These are phyloP conservation scores for Lentinula detonsa DNA, from an alignment of 768 basidiomycete genomes.

Conservation along the genomic window DNA sequence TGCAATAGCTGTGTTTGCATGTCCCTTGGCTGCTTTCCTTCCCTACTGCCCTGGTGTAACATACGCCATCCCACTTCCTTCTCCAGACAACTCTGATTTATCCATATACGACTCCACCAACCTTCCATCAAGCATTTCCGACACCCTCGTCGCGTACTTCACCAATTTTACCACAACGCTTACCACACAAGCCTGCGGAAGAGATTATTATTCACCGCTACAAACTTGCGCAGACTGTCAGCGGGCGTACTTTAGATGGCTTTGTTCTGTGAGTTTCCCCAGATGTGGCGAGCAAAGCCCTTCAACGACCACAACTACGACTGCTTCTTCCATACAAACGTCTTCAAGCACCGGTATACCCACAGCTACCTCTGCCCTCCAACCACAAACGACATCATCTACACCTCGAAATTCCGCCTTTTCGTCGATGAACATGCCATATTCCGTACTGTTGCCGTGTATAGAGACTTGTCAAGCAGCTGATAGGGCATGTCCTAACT, in stretches of 20 bases:
- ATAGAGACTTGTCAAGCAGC: constrained; percentile 70
- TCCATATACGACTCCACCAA: constrained; percentile 43
- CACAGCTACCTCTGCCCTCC: constrained; percentile 44
- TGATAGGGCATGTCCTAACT: constrained; percentile 72
- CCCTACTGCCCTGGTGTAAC: constrained; percentile 69
- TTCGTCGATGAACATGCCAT: constrained; percentile 37
- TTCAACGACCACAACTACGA: constrained; percentile 21
- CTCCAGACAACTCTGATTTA: constrained; percentile 31
- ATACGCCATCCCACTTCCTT: constrained; percentile 64
- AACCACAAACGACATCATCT: constrained; percentile 32
- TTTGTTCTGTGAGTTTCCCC: constrained; percentile 68
- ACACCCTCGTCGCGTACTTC: constrained; percentile 50
- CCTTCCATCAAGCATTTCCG: constrained; percentile 42
- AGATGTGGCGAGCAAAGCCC: constrained; percentile 59
- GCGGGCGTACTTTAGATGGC: constrained; percentile 67
- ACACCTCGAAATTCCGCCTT: constrained; percentile 40
- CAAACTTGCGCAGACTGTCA: constrained; percentile 75
- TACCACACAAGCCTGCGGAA: constrained; percentile 70
- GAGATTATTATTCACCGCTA: constrained; percentile 74
- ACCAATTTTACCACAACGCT: constrained; percentile 73
- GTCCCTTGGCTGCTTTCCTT: constrained; percentile 63
- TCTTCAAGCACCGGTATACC: constrained; percentile 24
- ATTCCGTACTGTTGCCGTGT: constrained; percentile 70
- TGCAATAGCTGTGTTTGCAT: constrained; percentile 53
- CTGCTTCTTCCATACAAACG: neutral